phyloP scores from a whole-genome alignment of 306 rosid species.

The Castanea crenata region DNA sequence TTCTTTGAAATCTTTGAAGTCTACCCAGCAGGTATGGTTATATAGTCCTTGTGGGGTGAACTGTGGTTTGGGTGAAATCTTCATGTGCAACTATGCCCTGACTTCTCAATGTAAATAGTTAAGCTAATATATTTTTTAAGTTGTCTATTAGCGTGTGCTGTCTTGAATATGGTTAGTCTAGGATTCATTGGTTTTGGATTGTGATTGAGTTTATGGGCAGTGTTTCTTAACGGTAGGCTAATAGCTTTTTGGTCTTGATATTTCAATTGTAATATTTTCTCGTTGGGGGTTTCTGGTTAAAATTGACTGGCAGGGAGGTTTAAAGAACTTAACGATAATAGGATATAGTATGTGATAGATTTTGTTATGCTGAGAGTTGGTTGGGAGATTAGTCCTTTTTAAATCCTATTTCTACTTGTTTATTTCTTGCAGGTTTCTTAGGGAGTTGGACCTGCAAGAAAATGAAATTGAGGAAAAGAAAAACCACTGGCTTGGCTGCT shows the following conservation, averaged over 20 bases:
- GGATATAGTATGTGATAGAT: neutral
- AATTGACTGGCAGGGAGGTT: neutral
- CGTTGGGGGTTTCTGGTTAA: neutral
- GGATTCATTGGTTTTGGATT: neutral
- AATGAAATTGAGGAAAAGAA: constrained; percentile 74
- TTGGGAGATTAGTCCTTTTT: neutral
- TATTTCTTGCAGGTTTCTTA: constrained; percentile 49
- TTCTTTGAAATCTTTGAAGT: neutral
- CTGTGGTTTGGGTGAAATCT: too few relatives aligned
- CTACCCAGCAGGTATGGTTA: neutral
- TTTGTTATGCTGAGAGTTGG: neutral
- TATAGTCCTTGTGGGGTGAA: neutral
- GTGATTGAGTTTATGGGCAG: neutral
- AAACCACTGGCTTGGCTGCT: constrained; percentile 81
- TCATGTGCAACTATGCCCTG: too few relatives aligned
- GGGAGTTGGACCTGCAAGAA: constrained; percentile 95
- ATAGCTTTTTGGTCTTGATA: neutral
- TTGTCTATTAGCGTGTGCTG: neutral
- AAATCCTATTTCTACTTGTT: neutral
- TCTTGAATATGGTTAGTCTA: too few relatives aligned
- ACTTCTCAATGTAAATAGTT: neutral
- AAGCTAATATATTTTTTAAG: neutral
- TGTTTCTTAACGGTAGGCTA: neutral
- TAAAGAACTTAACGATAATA: neutral
- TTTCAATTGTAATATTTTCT: neutral